Evolutionary conservation across 352 stramenopile genomes (phyloP).

Genomic region (Phytophthora foliorum): DNA sequence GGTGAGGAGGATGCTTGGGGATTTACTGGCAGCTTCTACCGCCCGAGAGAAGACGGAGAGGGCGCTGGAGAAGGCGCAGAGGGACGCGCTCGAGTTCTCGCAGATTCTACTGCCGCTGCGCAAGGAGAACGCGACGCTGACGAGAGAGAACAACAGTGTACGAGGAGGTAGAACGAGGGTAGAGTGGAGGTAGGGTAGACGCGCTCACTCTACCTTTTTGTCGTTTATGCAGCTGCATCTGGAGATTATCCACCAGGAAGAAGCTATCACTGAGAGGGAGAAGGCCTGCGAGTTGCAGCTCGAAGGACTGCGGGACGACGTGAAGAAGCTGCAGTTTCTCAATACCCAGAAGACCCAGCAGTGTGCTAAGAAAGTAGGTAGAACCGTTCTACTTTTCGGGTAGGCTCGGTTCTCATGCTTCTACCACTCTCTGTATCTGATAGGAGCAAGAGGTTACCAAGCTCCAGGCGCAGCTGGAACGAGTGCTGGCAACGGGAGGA

Average conservation of each 20-base stretch:
- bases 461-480: conserved; percentile 74
- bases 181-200: background rate
- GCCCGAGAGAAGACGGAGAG: conserved; percentile 45
- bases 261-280: conserved; percentile 73
- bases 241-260: conserved; percentile 87
- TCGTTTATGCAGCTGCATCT: conserved; percentile 68
- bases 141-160: conserved; percentile 84
- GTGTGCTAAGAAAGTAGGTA: conserved; percentile 62
- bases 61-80: conserved; percentile 62
- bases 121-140: conserved; percentile 81
- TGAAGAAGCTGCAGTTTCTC: conserved; percentile 79
- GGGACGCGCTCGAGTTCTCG: conserved; percentile 69
- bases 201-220: background rate
- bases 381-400: conserved; percentile 6
- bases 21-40: conserved; percentile 51
- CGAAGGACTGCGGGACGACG: conserved; percentile 74
- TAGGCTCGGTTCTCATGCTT: background rate
- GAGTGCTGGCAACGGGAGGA: conserved; percentile 48
- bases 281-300: conserved; percentile 71
- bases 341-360: conserved; percentile 66
- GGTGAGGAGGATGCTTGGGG: conserved; percentile 63
- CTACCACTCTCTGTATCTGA: conserved; percentile 1
- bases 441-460: conserved; percentile 73
- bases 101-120: conserved; percentile 78
- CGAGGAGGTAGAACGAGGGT: conserved; percentile 4